Evolutionary conservation across 2,329 filamentous ascomycete species (phyloP), one percentile per base, ranked within the genome.

Genomic region (Colletotrichum zoysiae): DNA sequence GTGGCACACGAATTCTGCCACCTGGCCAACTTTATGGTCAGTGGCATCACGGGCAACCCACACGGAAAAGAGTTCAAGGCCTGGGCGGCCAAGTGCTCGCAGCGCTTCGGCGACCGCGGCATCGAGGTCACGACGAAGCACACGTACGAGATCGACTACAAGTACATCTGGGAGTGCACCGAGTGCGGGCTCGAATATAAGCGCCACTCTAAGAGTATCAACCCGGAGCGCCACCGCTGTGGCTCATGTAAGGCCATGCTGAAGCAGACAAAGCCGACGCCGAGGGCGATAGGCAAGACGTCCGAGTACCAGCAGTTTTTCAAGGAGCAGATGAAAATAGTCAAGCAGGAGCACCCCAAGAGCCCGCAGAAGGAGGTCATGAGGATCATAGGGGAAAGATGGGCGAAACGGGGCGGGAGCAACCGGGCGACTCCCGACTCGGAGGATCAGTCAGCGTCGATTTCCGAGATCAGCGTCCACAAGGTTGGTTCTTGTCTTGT

Each of bases 1-100:
- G 83, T 98, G n/a, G 94, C 95, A 0, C 96, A 99, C 80, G 96
- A 99, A 77, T 98, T 96, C 84, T 98, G 96, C 80, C 96, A 99
- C 78, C 84, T 98, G 1, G 92, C 94, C 55, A 97, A 95, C 77
- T 98, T 95, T 81, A 97, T 98, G 90, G 85, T 98, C 74, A 91
- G 88, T 60, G 90, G 91, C 46, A 84, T 95, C 46, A 91, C 89
- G 55, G 91, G 90, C 67, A 91, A 93, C 73, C 94, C 95, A 0
- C 95, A 98, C 79, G 95, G 95, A 30, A 87, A 88, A 16, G 92
- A 93, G 76, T 98, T 98, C 86, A 95, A 97, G 80, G 78, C 81
- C 1, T 97, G 94, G 90, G 91, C 86, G 5, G 77, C 79, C 62
- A 88, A 85, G 80, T 89, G 84, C 81, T 88, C 83, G 1, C 75